These are phyloP conservation scores for Sporothrix variecibatus DNA, from an alignment of 2,329 filamentous ascomycete species.

Conservation along the genomic window DNA sequence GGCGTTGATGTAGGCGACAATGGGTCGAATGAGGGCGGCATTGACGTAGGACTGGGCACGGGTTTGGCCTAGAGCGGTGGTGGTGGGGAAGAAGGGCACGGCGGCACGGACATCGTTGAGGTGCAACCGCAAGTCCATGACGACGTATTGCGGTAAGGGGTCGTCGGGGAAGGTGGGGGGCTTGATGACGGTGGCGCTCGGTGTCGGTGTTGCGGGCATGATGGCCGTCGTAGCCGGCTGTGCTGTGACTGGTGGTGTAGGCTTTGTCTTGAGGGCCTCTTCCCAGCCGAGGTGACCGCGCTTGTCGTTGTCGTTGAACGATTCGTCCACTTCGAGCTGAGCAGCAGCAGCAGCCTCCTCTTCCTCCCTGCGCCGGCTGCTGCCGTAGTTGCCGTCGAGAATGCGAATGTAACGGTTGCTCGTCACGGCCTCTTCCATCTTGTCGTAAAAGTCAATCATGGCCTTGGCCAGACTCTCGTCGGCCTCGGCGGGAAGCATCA, in stretches of 20 bases:
- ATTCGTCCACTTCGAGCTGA: background rate
- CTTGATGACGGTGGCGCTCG: background rate
- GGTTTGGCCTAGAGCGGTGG: slow-evolving; percentile 47
- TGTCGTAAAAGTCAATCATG: slow-evolving; percentile 96
- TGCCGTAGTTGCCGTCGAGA: slow-evolving; percentile 48
- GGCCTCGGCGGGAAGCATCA: slow-evolving; percentile 87
- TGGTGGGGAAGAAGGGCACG: slow-evolving; percentile 77
- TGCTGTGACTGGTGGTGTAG: background rate
- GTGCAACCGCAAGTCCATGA: slow-evolving; percentile 93
- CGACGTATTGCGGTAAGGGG: slow-evolving; percentile 75
- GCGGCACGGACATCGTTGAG: slow-evolving; percentile 92
- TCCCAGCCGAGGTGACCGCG: slow-evolving; percentile 21
- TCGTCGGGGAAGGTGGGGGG: slow-evolving; percentile 33
- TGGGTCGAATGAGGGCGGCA: slow-evolving; percentile 90
- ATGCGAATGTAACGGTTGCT: slow-evolving; percentile 68
- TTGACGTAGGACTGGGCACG: slow-evolving; percentile 93
- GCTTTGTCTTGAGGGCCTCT: background rate
- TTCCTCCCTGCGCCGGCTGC: background rate
- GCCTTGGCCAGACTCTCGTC: slow-evolving; percentile 91
- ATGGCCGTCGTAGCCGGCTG: background rate
- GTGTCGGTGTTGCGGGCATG: background rate
- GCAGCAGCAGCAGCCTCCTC: background rate
- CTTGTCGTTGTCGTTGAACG: background rate
- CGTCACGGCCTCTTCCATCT: slow-evolving; percentile 87
- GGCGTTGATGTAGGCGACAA: slow-evolving; percentile 97